These are phyloP conservation scores for Ophiocordyceps sinensis DNA, from an alignment of 2,329 filamentous ascomycete species.

Conservation along the genomic window DNA sequence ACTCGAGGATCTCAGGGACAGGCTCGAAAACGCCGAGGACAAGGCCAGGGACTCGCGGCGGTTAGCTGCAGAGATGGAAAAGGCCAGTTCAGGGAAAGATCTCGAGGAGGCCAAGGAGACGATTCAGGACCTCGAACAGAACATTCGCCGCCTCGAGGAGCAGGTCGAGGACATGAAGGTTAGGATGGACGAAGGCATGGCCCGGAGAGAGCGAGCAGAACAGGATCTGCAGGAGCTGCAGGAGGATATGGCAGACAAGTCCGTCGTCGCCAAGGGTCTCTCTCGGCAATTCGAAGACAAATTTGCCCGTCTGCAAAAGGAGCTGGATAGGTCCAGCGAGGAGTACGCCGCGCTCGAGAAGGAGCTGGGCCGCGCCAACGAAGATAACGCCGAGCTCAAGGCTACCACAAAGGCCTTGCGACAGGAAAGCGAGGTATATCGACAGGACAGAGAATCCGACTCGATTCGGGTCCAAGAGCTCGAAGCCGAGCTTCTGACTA, in stretches of 20 bases:
- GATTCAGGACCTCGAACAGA: slow-evolving; percentile 43
- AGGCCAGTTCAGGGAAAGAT: slow-evolving; percentile 34
- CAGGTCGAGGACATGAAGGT: slow-evolving; percentile 40
- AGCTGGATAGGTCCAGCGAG: slow-evolving; percentile 39
- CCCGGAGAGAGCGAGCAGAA: slow-evolving; percentile 42
- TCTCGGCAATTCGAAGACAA: slow-evolving; percentile 65
- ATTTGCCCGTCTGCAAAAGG: slow-evolving; percentile 48
- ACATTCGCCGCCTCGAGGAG: slow-evolving; percentile 36
- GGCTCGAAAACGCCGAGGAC: slow-evolving; percentile 38
- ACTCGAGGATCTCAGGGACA: slow-evolving; percentile 49
- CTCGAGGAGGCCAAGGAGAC: slow-evolving; percentile 41
- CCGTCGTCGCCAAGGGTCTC: slow-evolving; percentile 58
- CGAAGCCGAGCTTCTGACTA: slow-evolving; percentile 43
- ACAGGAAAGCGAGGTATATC: slow-evolving; percentile 15
- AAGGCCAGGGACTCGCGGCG: slow-evolving; percentile 41
- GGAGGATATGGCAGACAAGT: slow-evolving; percentile 68
- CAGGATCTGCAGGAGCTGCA: slow-evolving; percentile 51
- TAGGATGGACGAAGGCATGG: slow-evolving; percentile 36
- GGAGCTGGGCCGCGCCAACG: slow-evolving; percentile 29
- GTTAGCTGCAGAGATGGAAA: slow-evolving; percentile 38
- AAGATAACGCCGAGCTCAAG: slow-evolving; percentile 30
- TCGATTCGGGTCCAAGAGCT: slow-evolving; percentile 37
- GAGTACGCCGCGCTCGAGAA: slow-evolving; percentile 38
- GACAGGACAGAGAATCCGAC: slow-evolving; percentile 19
- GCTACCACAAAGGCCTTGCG: slow-evolving; percentile 27